These are phyloP conservation scores for Oryza officinalis DNA, from an alignment of 176 grass and related monocot species.

Conservation along the genomic window DNA sequence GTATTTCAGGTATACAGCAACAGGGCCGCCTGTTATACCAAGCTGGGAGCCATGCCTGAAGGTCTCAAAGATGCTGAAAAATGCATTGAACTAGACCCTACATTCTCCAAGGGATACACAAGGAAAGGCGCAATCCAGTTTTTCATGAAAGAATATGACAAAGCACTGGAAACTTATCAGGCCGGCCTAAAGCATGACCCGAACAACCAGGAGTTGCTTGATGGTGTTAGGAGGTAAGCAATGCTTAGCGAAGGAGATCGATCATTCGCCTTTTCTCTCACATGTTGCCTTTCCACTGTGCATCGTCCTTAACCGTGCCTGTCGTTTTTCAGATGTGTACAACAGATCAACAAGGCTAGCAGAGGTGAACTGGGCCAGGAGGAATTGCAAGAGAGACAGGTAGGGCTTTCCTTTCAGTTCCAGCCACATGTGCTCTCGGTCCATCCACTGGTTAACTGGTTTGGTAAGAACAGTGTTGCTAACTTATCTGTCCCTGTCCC, in stretches of 20 bases:
- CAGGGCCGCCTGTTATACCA: constrained; percentile 92
- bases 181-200: constrained; percentile 93
- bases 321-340: constrained; percentile 52
- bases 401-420: constrained; percentile 1
- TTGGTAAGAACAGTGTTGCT: background rate
- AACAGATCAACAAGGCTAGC: constrained; percentile 79
- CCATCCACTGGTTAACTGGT: background rate
- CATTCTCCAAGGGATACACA: constrained; percentile 93
- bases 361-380: constrained; percentile 77
- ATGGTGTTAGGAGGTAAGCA: constrained; percentile 55
- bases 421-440: background rate
- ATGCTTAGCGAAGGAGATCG: background rate
- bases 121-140: constrained; percentile 96
- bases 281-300: background rate
- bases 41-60: constrained; percentile 94
- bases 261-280: background rate
- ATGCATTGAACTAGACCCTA: constrained; percentile 92
- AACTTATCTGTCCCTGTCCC: constrained; percentile 1
- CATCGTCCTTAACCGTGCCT: background rate
- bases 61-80: constrained; percentile 99
- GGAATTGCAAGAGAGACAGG: constrained; percentile 89
- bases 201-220: constrained; percentile 78
- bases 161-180: constrained; percentile 93
- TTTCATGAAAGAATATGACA: constrained; percentile 99
- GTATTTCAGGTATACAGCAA: constrained; percentile 88